Percentiles rank a stretch among this genome's conserved stretches.
phyloP scores from a whole-genome alignment of 495 filamentous ascomycete genomes.

The Sordaria brevicollis region DNA sequence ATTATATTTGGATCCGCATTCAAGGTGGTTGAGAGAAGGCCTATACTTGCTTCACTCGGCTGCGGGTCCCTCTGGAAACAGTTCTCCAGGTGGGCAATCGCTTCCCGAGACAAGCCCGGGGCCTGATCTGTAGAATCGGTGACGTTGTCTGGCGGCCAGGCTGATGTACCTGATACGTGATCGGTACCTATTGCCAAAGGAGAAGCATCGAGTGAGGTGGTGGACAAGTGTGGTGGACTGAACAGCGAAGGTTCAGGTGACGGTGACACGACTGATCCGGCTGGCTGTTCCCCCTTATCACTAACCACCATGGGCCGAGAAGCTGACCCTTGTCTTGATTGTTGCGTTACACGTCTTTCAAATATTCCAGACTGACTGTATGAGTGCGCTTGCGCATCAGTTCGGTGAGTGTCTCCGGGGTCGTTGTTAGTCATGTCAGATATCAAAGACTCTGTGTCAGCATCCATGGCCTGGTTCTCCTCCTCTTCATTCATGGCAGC shows the following conservation, averaged over 20 bases:
- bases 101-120: neutral
- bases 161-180: neutral
- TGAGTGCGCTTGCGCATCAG: neutral
- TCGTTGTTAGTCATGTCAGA: slow-evolving; percentile 7
- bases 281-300: neutral
- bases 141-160: neutral
- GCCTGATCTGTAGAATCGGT: neutral
- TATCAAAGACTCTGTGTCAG: slow-evolving; percentile 19
- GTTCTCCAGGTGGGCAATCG: slow-evolving; percentile 26
- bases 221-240: neutral
- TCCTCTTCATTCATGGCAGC: neutral
- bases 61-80: slow-evolving; percentile 30
- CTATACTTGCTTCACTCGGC: slow-evolving; percentile 26
- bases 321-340: neutral
- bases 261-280: neutral
- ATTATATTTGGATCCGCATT: slow-evolving; percentile 29
- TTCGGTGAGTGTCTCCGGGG: neutral
- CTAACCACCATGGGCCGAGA: neutral
- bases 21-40: slow-evolving; percentile 32
- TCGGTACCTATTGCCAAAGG: neutral
- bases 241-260: neutral
- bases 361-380: neutral
- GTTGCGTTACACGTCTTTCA: neutral
- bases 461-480: neutral
- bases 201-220: neutral